Evolutionary conservation across 179 eudicot species (phyloP).

Genomic region (Beta corolliflora): DNA sequence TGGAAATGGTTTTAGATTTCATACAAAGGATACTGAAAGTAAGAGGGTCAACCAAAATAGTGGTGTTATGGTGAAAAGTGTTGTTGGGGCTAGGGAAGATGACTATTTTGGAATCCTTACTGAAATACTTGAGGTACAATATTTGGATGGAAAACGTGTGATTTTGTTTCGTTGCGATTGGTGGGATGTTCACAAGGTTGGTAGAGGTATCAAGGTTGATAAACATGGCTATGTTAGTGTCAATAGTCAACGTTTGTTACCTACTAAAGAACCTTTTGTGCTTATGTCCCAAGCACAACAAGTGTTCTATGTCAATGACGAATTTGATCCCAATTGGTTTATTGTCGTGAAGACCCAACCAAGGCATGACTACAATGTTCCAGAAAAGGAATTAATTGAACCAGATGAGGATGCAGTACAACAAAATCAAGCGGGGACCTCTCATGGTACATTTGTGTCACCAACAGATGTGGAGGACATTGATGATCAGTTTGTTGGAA

Average conservation of each 20-base stretch:
- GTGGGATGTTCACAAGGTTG: conserved; percentile 19
- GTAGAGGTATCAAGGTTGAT: background rate
- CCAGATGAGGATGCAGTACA: background rate
- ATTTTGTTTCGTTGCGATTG: conserved; percentile 28
- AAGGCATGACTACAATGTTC: conserved; percentile 16
- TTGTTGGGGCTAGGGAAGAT: background rate
- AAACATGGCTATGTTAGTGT: background rate
- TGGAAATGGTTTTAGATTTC: conserved; percentile 26
- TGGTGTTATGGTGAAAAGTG: conserved; percentile 23
- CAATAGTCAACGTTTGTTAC: background rate
- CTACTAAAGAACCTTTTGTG: conserved; percentile 26
- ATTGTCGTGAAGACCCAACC: conserved; percentile 25
- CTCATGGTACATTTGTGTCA: background rate
- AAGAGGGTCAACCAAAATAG: conserved; percentile 20
- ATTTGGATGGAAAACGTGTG: conserved; percentile 9
- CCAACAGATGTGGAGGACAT: background rate
- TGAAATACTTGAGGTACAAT: conserved; percentile 9
- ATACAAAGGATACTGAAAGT: background rate
- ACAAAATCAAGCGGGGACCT: background rate
- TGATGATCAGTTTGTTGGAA: background rate
- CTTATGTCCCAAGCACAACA: conserved; percentile 18
- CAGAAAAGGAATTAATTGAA: background rate
- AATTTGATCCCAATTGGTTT: conserved; percentile 22
- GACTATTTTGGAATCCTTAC: conserved; percentile 18
- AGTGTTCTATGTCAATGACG: conserved; percentile 30